These are phyloP conservation scores for Cyberlindnera mycetangii DNA, from an alignment of 805 yeast species.

Conservation along the genomic window DNA sequence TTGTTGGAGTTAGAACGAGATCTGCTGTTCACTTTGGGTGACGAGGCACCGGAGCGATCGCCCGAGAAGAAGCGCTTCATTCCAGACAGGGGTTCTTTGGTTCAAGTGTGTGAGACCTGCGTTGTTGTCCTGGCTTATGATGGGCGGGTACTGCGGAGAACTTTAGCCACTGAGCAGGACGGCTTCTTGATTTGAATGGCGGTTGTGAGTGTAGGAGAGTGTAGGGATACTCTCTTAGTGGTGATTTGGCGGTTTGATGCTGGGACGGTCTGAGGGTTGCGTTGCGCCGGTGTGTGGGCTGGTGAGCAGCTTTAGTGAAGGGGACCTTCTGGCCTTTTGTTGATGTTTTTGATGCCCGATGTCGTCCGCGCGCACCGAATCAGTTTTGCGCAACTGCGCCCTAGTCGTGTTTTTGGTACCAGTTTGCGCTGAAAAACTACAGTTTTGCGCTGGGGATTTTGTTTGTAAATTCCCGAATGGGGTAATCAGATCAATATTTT, in stretches of 20 bases:
- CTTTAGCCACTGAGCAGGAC: background rate
- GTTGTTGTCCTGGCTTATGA: background rate
- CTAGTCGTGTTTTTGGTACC: background rate
- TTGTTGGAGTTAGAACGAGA: conserved; percentile 20
- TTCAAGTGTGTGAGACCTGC: background rate
- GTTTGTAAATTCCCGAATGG: conserved; percentile 4
- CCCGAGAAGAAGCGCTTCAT: conserved; percentile 28
- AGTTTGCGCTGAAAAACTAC: background rate
- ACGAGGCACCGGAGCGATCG: conserved; percentile 18
- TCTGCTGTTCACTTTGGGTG: conserved; percentile 17
- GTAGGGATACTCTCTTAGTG: no score
- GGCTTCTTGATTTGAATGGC: background rate
- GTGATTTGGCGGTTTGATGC: background rate
- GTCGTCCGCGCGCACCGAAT: background rate
- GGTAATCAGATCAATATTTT: background rate
- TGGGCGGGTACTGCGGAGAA: background rate
- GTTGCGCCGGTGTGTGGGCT: background rate
- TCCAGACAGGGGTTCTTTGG: background rate
- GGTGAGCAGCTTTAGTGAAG: background rate
- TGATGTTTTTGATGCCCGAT: background rate
- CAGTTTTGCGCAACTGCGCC: background rate
- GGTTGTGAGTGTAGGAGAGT: no score
- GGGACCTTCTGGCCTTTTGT: background rate
- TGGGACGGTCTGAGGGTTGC: background rate
- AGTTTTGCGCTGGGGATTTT: background rate